Evolutionary conservation across 306 rosid species (phyloP), one percentile per base, ranked within the genome.

Genomic region (Begonia peltatifolia): DNA sequence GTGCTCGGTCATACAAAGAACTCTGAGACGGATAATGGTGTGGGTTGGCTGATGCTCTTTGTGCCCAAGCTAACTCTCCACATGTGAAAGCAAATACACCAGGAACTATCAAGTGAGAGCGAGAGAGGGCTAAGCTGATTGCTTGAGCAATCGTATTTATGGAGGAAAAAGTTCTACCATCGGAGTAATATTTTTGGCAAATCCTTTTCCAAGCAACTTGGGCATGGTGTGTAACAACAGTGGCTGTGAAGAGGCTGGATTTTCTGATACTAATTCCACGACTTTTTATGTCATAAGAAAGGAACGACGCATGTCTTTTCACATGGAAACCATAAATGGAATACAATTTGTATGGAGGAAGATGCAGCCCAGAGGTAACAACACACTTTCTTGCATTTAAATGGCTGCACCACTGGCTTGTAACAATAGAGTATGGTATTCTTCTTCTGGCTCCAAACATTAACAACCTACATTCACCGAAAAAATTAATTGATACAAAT

Each of bases 1-100:
- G 84, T 47, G 95, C 95, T 17, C 63, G 86, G 70, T 68, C 76
- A 47, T 76, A 80, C 59, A 90, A 62, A 62, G 69, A 65, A 56
- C 65, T 79, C 13, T 75, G 66, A 43, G 94, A 71, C 42, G 81
- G 67, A 59, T 69, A 59, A 46, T 60, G 68, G 12, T 86, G 94
- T 0, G 56, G 56, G 52, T 69, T 82, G 41, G 73, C 71, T 60
- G 62, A 67, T 25, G 73, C 58, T 67, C 72, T 55, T 65, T 80
- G 94, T 53, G 82, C 80, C 70, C 79, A 81, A 64, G 94, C 94
- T 73, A 81, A 58, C 74, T 90, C 83, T 53, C 99, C 95, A 51
- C 76, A 76, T 12, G 82, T 53, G 65, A 81, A 54, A 4, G 99
- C 93, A 63, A 90, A 83, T 71, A 86, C 51, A 62, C 94, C 82